These are phyloP conservation scores for Trypanosoma scelopori DNA, from an alignment of 208 protist genomes.

Conservation along the genomic window DNA sequence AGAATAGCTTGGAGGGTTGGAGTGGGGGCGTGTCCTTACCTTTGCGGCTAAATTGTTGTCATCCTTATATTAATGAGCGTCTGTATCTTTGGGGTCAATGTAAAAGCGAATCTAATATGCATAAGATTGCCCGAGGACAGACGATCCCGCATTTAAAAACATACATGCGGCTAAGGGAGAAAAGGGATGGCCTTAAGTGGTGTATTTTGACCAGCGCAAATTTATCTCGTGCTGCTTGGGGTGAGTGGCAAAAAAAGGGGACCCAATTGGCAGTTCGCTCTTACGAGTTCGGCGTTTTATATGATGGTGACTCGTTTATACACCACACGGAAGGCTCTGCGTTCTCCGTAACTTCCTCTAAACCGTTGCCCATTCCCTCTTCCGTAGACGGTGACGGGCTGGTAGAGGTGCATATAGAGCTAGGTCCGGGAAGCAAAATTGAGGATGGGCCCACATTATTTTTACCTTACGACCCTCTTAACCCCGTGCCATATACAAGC, in stretches of 20 bases:
- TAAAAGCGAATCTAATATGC: not conserved
- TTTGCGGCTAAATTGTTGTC: slow-evolving; percentile 44
- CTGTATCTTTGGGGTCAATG: slow-evolving; percentile 60
- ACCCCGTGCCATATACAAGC: slow-evolving; percentile 64
- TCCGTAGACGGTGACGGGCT: slow-evolving; percentile 20
- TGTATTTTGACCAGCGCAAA: slow-evolving; percentile 84
- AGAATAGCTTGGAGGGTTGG: slow-evolving; percentile 72
- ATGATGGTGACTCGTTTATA: slow-evolving; percentile 42
- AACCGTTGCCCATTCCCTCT: slow-evolving; percentile 32
- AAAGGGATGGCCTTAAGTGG: slow-evolving; percentile 49
- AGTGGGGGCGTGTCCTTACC: slow-evolving; percentile 72
- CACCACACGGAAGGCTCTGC: not conserved
- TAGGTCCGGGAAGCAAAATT: not conserved
- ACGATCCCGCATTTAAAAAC: slow-evolving; percentile 86
- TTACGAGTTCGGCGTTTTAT: slow-evolving; percentile 89
- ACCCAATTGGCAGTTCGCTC: slow-evolving; percentile 55
- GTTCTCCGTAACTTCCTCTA: slow-evolving; percentile 46
- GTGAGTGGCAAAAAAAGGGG: slow-evolving; percentile 33
- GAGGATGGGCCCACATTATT: slow-evolving; percentile 24
- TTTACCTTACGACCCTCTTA: slow-evolving; percentile 66
- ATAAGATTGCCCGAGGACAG: slow-evolving; percentile 9
- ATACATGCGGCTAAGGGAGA: slow-evolving; percentile 47
- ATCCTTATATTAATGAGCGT: slow-evolving; percentile 65
- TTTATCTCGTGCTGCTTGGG: slow-evolving; percentile 86
- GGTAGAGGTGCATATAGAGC: slow-evolving; percentile 24